Conservation (phyloP, 228 moss, liverwort and hornwort genomes). For the Sphagnum fallax region DNA sequence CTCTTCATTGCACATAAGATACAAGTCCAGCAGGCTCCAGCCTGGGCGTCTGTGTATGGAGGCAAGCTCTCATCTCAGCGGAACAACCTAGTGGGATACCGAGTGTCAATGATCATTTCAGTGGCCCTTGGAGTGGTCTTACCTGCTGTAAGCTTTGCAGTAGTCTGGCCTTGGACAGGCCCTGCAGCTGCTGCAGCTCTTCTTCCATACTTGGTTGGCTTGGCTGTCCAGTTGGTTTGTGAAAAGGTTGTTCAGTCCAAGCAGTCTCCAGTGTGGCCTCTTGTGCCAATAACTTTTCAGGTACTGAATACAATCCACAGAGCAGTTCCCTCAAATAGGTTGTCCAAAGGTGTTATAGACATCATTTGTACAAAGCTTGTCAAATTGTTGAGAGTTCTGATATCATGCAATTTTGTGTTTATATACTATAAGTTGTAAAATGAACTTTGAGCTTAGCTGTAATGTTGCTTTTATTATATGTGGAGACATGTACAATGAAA, state of each 20-base stretch:
- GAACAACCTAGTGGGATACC: constrained; percentile 61
- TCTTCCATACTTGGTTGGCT: constrained; percentile 72
- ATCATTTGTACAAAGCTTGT: not conserved
- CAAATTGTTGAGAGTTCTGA: not conserved
- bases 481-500: too few species aligned
- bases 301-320: constrained; percentile 14
- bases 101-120: constrained; percentile 55
- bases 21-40: constrained; percentile 24
- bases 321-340: too few species aligned
- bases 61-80: constrained; percentile 16
- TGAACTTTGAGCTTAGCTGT: too few species aligned
- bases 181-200: constrained; percentile 93
- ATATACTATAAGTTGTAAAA: too few species aligned
- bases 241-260: constrained; percentile 60
- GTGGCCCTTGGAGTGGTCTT: constrained; percentile 71
- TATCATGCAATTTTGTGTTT: not conserved
- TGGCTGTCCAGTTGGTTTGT: constrained; percentile 68
- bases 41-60: constrained; percentile 14
- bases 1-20: constrained; percentile 73
- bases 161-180: constrained; percentile 98
- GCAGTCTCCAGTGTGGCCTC: constrained; percentile 79
- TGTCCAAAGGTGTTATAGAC: not conserved
- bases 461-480: too few species aligned
- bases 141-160: constrained; percentile 65
- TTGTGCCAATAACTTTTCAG: constrained; percentile 93